Base-by-base conservation (phyloP, 371 early-diverging fungal species). In the Quaeritorhiza haematococci region DNA sequence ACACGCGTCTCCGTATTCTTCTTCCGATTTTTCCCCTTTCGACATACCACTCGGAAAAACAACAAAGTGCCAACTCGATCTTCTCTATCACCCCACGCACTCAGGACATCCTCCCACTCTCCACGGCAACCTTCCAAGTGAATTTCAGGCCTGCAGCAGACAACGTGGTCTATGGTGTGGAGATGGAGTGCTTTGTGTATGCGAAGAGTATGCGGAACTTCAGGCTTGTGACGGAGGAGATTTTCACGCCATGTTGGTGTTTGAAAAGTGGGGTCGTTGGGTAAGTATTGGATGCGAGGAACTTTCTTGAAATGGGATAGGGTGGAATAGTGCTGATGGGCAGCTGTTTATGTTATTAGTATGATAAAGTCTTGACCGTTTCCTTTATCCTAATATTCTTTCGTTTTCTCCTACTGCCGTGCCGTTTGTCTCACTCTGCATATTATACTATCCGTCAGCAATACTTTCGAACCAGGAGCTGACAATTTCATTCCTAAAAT, bases 141-240 rank as follows among this genome's bases (percentile, higher is more conserved):
- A 50, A 58, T 42, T 79, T 76, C 42, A 56, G 74, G 10, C 79
- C 79, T 0, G 59, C 48, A 21, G 49, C 61, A 19, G 79, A 79
- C 43, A 75, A 76, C 49, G 55, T 64, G 3, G 70, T 79, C 33
- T 73, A 75, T 44, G 71, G 73, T 4, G 55, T 55, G 24, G 68
- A 77, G 44, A 56, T 77, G n/a, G 79, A 77, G 51, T 76, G 79
- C 54, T 76, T 72, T 63, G 68, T 68, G 23, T 72, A 68, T 35
- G 73, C 67, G 59, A 79, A 79, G 45, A 68, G 67, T 58, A 79
- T 79, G 79, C 48, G 79, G 6, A 79, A 74, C 56, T 79, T 79
- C 38, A 55, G 79, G 29, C 61, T 79, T 3, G 77, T 79, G 4
- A 74, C 67, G 35, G 69, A 74, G 43, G 72, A 72, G 32, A 74